Evolutionary conservation across 257 asterid species (phyloP).

Genomic region (Handroanthus guayacan): DNA sequence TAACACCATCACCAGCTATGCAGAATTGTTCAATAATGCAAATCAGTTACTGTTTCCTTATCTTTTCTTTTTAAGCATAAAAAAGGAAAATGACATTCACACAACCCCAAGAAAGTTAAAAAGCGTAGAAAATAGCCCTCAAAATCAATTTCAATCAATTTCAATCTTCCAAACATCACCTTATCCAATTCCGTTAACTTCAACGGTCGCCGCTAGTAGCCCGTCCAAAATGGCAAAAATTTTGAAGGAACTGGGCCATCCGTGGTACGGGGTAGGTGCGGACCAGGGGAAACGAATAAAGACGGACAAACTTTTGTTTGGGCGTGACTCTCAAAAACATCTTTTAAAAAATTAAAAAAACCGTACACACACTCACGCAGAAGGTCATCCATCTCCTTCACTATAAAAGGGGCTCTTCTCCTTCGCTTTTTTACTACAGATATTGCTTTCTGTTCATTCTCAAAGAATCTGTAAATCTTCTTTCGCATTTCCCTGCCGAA

Average conservation of each 20-base stretch:
- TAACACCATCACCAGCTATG: too few relatives aligned
- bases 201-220: conserved; percentile 36
- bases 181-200: conserved; percentile 37
- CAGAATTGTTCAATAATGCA: neutral
- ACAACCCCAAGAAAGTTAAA: neutral
- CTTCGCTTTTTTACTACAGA: conserved; percentile 24
- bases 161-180: conserved; percentile 18
- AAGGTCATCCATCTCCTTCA: neutral
- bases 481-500: neutral
- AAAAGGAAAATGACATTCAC: neutral
- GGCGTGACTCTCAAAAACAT: neutral
- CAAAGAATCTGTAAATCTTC: neutral
- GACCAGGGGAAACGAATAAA: conserved; percentile 25
- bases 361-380: neutral
- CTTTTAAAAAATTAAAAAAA: neutral
- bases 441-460: conserved; percentile 14
- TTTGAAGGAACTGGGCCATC: conserved; percentile 36
- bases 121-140: neutral
- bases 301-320: conserved; percentile 11
- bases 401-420: conserved; percentile 37
- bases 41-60: neutral
- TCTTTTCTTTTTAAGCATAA: too few relatives aligned
- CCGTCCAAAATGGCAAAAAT: conserved; percentile 32
- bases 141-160: neutral
- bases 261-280: conserved; percentile 42